Base-by-base conservation (phyloP, 2,329 filamentous ascomycete genomes). In the Diaporthe capsici region DNA sequence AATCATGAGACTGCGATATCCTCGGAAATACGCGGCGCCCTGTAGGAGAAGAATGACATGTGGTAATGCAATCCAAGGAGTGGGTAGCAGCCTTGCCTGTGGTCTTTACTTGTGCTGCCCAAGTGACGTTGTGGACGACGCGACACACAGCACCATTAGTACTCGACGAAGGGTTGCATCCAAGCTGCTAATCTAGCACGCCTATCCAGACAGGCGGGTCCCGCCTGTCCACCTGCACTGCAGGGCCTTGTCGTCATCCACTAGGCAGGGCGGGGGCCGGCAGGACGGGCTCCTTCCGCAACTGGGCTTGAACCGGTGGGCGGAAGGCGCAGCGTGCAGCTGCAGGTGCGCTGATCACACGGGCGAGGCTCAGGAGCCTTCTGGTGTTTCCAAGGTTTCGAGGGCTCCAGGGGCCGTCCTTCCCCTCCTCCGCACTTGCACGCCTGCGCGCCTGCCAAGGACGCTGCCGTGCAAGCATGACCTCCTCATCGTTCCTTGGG, bases 271-370 rank as follows among this genome's bases (percentile, higher is more conserved):
- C 37, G 37, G 58, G n/a, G 31, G 31, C 31, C 37, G 37, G 58
- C 37, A 44, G n/a, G 37, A 25, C 25, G 61, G 42, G 42, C 63
- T 65, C 61, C 28, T 65, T 49, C 61, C 25, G 61, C 61, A 49
- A 34, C 61, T 49, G 9, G 61, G 28, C 25, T 44, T 51, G 63
- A 51, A 51, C 63, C 61, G 28, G 61, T 37, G 44, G 60, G 28
- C 44, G 44, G 44, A 51, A 67, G 42, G 44, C 31, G 63, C 44
- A 28, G 47, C 22, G 22, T 15, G 63, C 28, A 34, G 63, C 63
- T 39, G 65, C 65, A 68, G 65, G 65, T 68, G 65, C 49, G 34
- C 65, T 55, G 65, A 55, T 53, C 49, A 65, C 65, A 42, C 49
- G 49, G 49, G 34, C 49, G n/a, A 28, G 58, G 37, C 37, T 42